A percentile compares a stretch with the other conserved stretches of the same genome.
phyloP scores from a whole-genome alignment of 768 basidiomycete genomes.

The Pleurotus cornucopiae region DNA sequence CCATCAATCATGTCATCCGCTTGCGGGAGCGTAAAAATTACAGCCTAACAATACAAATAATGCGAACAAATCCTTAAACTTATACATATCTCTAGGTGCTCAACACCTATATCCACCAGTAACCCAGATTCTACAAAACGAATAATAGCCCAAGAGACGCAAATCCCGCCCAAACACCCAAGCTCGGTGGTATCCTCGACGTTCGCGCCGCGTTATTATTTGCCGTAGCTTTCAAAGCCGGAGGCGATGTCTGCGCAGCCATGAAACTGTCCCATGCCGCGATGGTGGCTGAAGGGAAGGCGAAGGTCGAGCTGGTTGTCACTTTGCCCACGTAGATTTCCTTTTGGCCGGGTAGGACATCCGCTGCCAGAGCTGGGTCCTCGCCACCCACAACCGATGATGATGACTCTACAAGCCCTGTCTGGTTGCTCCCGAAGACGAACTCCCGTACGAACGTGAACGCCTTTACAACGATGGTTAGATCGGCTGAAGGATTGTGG shows the following conservation, averaged over 20 bases:
- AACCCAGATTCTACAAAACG: background rate
- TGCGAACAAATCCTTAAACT: too few relatives aligned
- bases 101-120: too few relatives aligned
- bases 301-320: conserved; percentile 46
- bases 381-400: conserved; percentile 45
- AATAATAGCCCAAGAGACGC: background rate
- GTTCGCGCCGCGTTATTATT: background rate
- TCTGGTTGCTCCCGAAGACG: conserved; percentile 56
- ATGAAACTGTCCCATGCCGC: conserved; percentile 54
- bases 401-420: conserved; percentile 46
- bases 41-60: too few relatives aligned
- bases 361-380: conserved; percentile 35
- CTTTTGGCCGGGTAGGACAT: conserved; percentile 48
- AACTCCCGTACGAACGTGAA: conserved; percentile 63
- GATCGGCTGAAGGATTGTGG: background rate
- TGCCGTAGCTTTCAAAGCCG: conserved; percentile 4
- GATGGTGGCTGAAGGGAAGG: conserved; percentile 51
- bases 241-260: conserved; percentile 29
- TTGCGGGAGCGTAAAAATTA: too few relatives aligned
- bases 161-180: background rate
- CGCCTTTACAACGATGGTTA: conserved; percentile 33
- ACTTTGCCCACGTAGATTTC: conserved; percentile 54
- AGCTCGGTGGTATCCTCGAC: background rate
- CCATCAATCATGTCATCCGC: too few relatives aligned
- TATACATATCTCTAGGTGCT: too few relatives aligned